Evolutionary conservation across 805 yeast genomes (phyloP).

Genomic region (Ogataea degrootiae): DNA sequence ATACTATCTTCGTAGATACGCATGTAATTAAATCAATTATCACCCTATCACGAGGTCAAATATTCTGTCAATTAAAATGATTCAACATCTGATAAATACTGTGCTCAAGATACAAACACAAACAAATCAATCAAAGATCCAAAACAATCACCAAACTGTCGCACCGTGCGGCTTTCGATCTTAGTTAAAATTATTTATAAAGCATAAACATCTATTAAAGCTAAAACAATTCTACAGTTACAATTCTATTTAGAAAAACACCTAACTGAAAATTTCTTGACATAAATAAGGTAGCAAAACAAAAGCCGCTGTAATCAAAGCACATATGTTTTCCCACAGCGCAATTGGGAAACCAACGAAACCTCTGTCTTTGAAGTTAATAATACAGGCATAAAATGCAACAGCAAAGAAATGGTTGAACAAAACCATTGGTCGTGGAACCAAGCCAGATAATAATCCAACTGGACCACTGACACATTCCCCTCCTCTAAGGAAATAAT

Average conservation of each 20-base stretch:
- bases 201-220: too few relatives aligned
- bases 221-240: too few relatives aligned
- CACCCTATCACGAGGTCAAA: too few relatives aligned
- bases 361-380: constrained; percentile 67
- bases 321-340: constrained; percentile 59
- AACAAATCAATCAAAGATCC: too few relatives aligned
- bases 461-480: constrained; percentile 73
- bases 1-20: too few relatives aligned
- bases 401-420: constrained; percentile 87
- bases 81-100: too few relatives aligned
- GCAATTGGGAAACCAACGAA: constrained; percentile 65
- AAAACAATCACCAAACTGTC: too few relatives aligned
- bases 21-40: too few relatives aligned
- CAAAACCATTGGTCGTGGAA: constrained; percentile 68
- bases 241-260: not conserved
- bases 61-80: too few relatives aligned
- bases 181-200: too few relatives aligned
- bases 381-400: constrained; percentile 74
- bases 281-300: constrained; percentile 77
- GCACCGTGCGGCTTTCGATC: too few relatives aligned
- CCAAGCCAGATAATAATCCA: constrained; percentile 75
- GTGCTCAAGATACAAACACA: too few relatives aligned
- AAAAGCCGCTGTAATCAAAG: constrained; percentile 65
- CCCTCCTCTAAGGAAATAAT: constrained; percentile 82
- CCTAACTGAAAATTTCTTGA: constrained; percentile 20